phyloP scores from a whole-genome alignment of 805 yeast species.

The Metschnikowia aberdeeniae region DNA sequence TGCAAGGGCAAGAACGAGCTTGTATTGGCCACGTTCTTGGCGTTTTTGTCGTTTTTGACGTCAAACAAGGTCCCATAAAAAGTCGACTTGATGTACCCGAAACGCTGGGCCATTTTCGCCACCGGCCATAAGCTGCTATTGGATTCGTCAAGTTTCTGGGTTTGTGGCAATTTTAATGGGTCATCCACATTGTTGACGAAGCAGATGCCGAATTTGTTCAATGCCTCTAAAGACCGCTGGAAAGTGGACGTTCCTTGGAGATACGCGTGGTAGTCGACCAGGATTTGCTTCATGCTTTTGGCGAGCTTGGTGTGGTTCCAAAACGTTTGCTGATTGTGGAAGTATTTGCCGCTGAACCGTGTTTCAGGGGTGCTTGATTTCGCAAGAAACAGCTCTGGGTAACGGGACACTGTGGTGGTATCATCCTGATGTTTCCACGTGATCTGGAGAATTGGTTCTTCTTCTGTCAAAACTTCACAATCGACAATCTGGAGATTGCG shows the following conservation, averaged over 20 bases:
- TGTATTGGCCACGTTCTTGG: constrained; percentile 66
- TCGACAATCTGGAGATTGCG: constrained; percentile 31
- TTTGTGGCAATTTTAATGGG: constrained; percentile 25
- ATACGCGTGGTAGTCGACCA: constrained; percentile 39
- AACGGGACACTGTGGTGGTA: constrained; percentile 27
- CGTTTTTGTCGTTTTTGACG: constrained; percentile 43
- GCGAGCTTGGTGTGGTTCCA: constrained; percentile 40
- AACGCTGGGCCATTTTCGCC: constrained; percentile 39
- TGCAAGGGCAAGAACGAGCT: constrained; percentile 63
- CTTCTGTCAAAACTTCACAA: constrained; percentile 23
- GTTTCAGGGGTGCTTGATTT: constrained; percentile 34
- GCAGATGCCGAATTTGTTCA: constrained; percentile 55
- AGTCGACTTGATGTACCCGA: constrained; percentile 68
- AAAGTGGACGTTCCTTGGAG: constrained; percentile 29
- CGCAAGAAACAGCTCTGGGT: constrained; percentile 45
- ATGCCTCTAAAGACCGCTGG: constrained; percentile 35
- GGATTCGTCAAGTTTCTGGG: constrained; percentile 34
- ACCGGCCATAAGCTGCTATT: constrained; percentile 42
- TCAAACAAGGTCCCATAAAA: constrained; percentile 72
- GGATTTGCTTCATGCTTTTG: constrained; percentile 17
- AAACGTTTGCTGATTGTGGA: constrained; percentile 26
- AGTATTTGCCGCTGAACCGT: constrained; percentile 34
- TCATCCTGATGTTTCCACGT: constrained; percentile 32
- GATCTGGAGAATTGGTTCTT: constrained; percentile 34
- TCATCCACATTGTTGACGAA: constrained; percentile 53